Base-by-base conservation (phyloP, 2,329 filamentous ascomycete genomes). In the Nannizziopsis barbatae region DNA sequence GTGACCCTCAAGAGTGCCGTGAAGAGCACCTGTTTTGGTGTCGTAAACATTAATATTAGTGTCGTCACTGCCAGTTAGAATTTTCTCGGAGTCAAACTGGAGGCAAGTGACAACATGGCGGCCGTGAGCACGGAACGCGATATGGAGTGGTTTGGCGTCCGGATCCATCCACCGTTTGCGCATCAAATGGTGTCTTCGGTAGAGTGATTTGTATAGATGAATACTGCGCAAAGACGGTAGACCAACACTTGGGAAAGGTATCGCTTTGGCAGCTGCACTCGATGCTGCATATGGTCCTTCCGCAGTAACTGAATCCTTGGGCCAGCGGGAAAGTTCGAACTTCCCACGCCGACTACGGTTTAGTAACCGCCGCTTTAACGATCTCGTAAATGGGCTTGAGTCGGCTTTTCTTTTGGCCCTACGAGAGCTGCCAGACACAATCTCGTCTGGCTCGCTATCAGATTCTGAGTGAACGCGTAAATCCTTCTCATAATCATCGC, bases 11-110 rank as follows among this genome's bases (percentile, higher is more conserved):
- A 98, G 78, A 54, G 84, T 86, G 60, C 81, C 86, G 42, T 85
- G 79, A 32, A 95, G 70, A 55, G 84, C 84, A 50, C 92, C 92
- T 0, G 89, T 95, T 68, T 92, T 93, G 10, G 92, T 96, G 62
- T 96, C 89, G 65, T 96, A 98, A 30, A 98, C 88, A 59, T 98
- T 89, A 59, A 98, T 98, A 53, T 95, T 82, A 3, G 89, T 95
- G 62, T 98, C 92, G 63, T 98, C 92, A 61, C 90, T 96, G 20
- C 92, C 92, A 1, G 92, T 98, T 56, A 98, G 77, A 56, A 98
- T 95, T 68, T 96, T 96, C 72, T 98, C 89, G 42, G 89, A 86
- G 61, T 98, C 92, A 59, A 98, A 98, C 63, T 98, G 89, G 47
- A 98, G 75, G 62, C 92, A 98, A 12, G 92, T 98, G 45, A 98